Percentiles rank a stretch among this genome's conserved stretches.
These are phyloP conservation scores for Mitragyna speciosa DNA, from an alignment of 257 asterid genomes.

Conservation along the genomic window DNA sequence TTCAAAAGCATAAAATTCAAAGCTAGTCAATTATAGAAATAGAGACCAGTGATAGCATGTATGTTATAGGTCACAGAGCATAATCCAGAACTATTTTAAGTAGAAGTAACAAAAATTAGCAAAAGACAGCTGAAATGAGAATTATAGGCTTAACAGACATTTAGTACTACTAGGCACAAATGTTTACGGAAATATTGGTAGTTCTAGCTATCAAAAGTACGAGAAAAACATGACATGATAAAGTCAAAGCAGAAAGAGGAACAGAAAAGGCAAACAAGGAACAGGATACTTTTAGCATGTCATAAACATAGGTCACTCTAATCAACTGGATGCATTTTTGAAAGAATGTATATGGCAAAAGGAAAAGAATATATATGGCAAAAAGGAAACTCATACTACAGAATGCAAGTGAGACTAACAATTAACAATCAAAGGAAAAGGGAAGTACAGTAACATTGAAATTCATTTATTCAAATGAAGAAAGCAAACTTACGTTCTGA, in stretches of 20 bases:
- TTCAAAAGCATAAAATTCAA: background rate
- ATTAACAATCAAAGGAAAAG: background rate
- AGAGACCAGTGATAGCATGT: background rate
- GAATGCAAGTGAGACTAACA: background rate
- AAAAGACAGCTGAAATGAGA: background rate
- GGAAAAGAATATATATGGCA: background rate
- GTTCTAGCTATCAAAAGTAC: background rate
- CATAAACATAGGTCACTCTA: no score
- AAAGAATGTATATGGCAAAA: background rate
- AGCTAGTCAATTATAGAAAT: background rate
- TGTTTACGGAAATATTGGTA: background rate
- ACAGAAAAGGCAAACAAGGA: background rate
- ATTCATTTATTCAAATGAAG: background rate
- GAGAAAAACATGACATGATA: background rate
- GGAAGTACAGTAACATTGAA: background rate
- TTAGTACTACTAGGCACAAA: background rate
- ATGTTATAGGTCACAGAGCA: background rate
- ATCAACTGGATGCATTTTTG: no score
- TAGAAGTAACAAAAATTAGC: background rate
- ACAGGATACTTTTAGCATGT: background rate
- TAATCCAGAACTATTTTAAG: background rate
- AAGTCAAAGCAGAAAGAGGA: background rate
- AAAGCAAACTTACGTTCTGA: slow-evolving; percentile 53
- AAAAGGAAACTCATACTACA: background rate
- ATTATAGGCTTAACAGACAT: background rate